Evolutionary conservation across 192 early-diverging fungal species (phyloP), one percentile per base, ranked within the genome.

Genomic region (Coemansia sp.): DNA sequence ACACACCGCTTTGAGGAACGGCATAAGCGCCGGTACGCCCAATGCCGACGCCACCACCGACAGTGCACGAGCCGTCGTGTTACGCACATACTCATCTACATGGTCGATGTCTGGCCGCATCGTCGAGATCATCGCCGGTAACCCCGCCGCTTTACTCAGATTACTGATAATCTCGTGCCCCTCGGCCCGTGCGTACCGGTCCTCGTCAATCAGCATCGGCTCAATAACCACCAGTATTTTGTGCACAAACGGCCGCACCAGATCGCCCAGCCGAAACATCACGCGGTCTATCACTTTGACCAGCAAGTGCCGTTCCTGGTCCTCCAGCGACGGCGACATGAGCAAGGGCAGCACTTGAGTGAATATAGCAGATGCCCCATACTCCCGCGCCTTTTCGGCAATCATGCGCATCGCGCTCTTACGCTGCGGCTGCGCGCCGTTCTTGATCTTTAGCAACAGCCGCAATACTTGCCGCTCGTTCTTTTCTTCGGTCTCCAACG

Each of bases 41-140:
- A 98, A 85, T 3, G 96, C 96, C 18, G 93, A 93, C 0, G 94
- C 96, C 19, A 99, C 96, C 1, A 99, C 96, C 1, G 95, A 90
- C 69, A 99, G 94, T 9, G 97, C 97, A 38, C 94, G 89, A 5
- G 97, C 94, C 0, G 96, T 98, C 10, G 96, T 98, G 77, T 97
- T 98, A 61, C 97, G 87, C 14, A 99, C 95, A 64, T 95, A 98
- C 81, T 98, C 97, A 79, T 99, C 95, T 2, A 85, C 86, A 66
- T 98, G 94, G 74, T 99, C 96, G 65, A 99, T 96, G 75, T 98
- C 96, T 5, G 96, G 95, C n/a, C 96, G 90, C 97, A 99, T 95
- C 10, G 94, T 94, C 22, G 96, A 88, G 63, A 99, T 95, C 97
- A 99, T 98, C 29, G 94, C 94, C 5, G 94, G 89, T 51, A 99